Conservation (phyloP, 148 eudicot species). For the Polygonum maritimum region DNA sequence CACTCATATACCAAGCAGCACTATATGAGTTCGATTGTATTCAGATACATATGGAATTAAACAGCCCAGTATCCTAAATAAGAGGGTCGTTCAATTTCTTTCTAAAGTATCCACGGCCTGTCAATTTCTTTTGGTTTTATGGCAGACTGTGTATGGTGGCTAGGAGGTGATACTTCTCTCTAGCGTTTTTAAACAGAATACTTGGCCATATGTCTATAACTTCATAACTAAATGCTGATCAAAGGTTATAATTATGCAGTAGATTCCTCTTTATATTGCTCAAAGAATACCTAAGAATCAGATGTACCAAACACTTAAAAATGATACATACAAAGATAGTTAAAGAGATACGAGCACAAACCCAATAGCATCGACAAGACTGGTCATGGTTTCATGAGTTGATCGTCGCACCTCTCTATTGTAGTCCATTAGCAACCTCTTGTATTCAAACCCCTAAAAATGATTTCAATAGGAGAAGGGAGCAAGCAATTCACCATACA, state of each 20-base stretch:
- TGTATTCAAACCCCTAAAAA: slow-evolving; percentile 81
- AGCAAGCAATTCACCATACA: not conserved
- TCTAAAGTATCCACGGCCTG: not conserved
- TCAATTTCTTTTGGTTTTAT: not conserved
- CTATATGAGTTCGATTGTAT: not conserved
- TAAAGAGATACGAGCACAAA: slow-evolving; percentile 22
- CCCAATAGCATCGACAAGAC: slow-evolving; percentile 63
- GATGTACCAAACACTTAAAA: not conserved
- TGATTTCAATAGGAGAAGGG: slow-evolving; percentile 7
- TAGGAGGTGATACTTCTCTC: not conserved
- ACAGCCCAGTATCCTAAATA: not conserved
- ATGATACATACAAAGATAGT: not conserved
- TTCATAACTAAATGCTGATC: not conserved
- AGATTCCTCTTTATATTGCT: not conserved
- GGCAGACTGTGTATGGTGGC: not conserved
- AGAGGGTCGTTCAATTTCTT: not conserved
- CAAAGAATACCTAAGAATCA: not conserved
- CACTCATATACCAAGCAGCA: not conserved
- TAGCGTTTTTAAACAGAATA: not conserved
- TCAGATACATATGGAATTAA: not conserved
- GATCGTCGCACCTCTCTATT: slow-evolving; percentile 91
- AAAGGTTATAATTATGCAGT: not conserved
- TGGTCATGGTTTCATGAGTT: slow-evolving; percentile 81
- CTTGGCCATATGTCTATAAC: not conserved
- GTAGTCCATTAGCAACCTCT: slow-evolving; percentile 85